Evolutionary conservation across 164 flowering plant species (phyloP), one percentile per base, ranked within the genome.

Genomic region (Tinospora cordifolia): DNA sequence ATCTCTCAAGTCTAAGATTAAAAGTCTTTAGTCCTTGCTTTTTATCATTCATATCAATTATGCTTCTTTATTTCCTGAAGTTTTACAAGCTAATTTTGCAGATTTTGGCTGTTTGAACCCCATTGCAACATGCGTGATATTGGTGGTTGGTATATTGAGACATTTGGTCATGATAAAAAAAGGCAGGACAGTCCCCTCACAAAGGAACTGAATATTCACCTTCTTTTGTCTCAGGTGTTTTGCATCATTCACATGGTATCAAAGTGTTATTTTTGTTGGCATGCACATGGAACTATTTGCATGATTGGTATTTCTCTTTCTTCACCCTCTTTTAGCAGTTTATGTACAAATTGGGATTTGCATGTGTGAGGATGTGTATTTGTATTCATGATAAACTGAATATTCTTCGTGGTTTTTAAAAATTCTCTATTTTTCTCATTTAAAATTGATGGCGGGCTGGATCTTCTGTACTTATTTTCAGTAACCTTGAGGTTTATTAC

Each of bases 101-200:
- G 98, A 72, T 93, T 84, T 83, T 93, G 98, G 98, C 81, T 93
- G 77, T 93, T 93, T 82, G 96, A 93, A 81, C 98, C 98, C 67
- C 93, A 97, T 6, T 90, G 94, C 77, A 81, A 82, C 67, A 78
- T 83, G 86, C 98, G 91, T 82, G 92, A 93, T 65, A 84, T 88
- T 51, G 98, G 98, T 67, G 98, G 98, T 75, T 93, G 98, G 98
- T 93, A 91, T 79, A 75, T 93, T 47, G 98, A 93, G 80, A 93
- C 94, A 62, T 93, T 83, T 78, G 96, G 94, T 62, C 84, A 79
- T 75, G 91, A 91, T 81, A n/a, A 86, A 82, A 79, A 87, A 86
- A 78, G 91, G 88, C 21, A 78, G 75, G 74, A 87, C 85, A 27
- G 78, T 87, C 39, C 87, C 83, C 66, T 86, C 88, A 46, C 85